phyloP scores from a whole-genome alignment of 495 filamentous ascomycete species.

The Haplographium delicatum region DNA sequence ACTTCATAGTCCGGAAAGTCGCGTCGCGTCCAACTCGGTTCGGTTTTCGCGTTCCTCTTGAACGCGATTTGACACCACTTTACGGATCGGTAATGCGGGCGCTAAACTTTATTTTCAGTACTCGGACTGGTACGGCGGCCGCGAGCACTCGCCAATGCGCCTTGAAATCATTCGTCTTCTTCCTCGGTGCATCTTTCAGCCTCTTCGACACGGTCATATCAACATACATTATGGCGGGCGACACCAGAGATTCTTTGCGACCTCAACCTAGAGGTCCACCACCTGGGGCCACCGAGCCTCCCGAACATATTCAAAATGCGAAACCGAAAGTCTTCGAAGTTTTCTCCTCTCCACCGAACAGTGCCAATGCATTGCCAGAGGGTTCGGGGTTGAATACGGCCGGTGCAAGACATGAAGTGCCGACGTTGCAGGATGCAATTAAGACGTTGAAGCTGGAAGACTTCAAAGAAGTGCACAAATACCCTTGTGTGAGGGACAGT shows the following conservation, averaged over 20 bases:
- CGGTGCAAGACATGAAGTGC: constrained; percentile 39
- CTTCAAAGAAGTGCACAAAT: constrained; percentile 66
- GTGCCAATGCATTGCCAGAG: constrained; percentile 26
- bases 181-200: background rate
- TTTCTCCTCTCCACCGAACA: constrained; percentile 27
- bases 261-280: constrained; percentile 30
- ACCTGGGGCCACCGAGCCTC: constrained; percentile 30
- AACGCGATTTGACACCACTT: constrained; percentile 3
- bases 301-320: constrained; percentile 28
- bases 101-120: constrained; percentile 1
- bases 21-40: constrained; percentile 7
- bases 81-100: background rate
- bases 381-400: constrained; percentile 33
- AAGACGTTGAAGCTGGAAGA: constrained; percentile 63
- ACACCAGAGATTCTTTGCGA: constrained; percentile 28
- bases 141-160: background rate
- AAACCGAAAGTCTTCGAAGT: constrained; percentile 34
- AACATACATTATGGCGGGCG: constrained; percentile 24
- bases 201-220: background rate
- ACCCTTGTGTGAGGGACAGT: constrained; percentile 79
- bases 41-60: background rate
- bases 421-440: constrained; percentile 57
- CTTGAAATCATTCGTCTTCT: background rate
- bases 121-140: constrained; percentile 1
- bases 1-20: constrained; percentile 3